Base-by-base conservation (phyloP, 2,329 filamentous ascomycete genomes). In the Pseudovirgaria hyperparasitica region DNA sequence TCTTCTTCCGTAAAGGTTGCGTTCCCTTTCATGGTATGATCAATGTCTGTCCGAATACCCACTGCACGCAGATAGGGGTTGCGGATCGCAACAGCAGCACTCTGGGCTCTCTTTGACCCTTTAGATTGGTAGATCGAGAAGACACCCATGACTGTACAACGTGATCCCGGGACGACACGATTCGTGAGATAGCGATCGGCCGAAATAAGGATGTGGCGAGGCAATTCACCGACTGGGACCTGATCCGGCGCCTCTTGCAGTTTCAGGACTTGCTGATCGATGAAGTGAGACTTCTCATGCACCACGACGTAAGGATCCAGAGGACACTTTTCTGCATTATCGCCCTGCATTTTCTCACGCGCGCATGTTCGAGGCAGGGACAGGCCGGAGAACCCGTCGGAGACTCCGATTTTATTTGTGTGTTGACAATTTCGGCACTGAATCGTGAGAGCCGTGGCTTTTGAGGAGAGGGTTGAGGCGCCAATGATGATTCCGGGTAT, bases 91-190 rank as follows among this genome's bases (percentile, higher is more conserved):
- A 96, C 86, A 2, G 90, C 90, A 2, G 78, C 78, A 27, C 75
- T 76, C 2, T 69, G 72, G 11, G 67, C 71, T 41, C 77, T 80
- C 54, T 86, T 92, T 22, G 72, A 78, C 21, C 77, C 80, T 55
- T 96, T 96, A 42, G 78, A 80, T 53, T 94, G 84, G 55, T 94
- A 98, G 46, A 96, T 96, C 16, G 87, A 94, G 61, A 94, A 98
- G 18, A 98, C 84, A 12, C 90, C 90, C 72, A 90, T 96, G 11
- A 98, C 70, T 3, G 85, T 92, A 53, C 90, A 98, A 50, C 87
- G 71, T 26, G 87, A 92, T 16, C 90, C 90, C 5, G 90, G 90
- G 4, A 98, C 86, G 3, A 98, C 90, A 27, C 85, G 74, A 50
- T 98, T 98, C 8, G 87, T 90, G 24, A 98, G 64, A 48, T 96